These are phyloP conservation scores for Blumeriella jaapii DNA, from an alignment of 2,329 filamentous ascomycete species.

Conservation along the genomic window DNA sequence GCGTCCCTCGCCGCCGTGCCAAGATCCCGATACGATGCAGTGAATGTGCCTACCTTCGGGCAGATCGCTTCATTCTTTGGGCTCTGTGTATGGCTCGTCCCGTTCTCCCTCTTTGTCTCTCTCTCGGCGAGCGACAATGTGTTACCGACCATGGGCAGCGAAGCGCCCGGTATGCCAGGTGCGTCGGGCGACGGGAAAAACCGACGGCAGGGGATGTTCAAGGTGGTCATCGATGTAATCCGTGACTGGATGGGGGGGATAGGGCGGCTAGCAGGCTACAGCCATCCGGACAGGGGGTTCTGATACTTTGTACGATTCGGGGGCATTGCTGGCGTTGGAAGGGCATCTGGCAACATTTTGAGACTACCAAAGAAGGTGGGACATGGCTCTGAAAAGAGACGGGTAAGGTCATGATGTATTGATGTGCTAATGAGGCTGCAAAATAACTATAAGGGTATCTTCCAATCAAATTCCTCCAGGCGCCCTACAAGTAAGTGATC, in stretches of 20 bases:
- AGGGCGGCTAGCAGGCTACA: constrained; percentile 23
- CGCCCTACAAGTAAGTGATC: constrained; percentile 14
- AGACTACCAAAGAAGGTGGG: not conserved
- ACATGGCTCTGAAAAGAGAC: not conserved
- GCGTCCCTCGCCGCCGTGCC: constrained; percentile 44
- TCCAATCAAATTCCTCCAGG: constrained; percentile 5
- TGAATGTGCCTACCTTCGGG: constrained; percentile 67
- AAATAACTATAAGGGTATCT: constrained; percentile 18
- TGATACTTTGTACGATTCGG: constrained; percentile 11
- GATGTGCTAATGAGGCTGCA: constrained; percentile 9
- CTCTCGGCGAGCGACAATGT: constrained; percentile 92
- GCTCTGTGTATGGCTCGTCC: constrained; percentile 90
- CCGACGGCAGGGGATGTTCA: constrained; percentile 53
- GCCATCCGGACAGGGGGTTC: constrained; percentile 21
- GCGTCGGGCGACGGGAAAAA: constrained; percentile 33
- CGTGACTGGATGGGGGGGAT: constrained; percentile 37
- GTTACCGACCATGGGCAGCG: constrained; percentile 79
- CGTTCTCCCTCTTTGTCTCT: constrained; percentile 90
- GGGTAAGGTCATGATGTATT: constrained; percentile 5
- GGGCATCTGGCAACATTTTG: not conserved
- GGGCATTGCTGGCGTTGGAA: constrained; percentile 8
- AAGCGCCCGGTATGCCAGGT: constrained; percentile 35
- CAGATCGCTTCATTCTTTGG: constrained; percentile 96
- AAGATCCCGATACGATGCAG: constrained; percentile 50
- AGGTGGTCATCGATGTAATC: constrained; percentile 49